A percentile compares a stretch with the other conserved stretches of the same genome.
These are phyloP conservation scores for Thalassiosira ordinaria DNA, from an alignment of 352 stramenopile species.

Conservation along the genomic window DNA sequence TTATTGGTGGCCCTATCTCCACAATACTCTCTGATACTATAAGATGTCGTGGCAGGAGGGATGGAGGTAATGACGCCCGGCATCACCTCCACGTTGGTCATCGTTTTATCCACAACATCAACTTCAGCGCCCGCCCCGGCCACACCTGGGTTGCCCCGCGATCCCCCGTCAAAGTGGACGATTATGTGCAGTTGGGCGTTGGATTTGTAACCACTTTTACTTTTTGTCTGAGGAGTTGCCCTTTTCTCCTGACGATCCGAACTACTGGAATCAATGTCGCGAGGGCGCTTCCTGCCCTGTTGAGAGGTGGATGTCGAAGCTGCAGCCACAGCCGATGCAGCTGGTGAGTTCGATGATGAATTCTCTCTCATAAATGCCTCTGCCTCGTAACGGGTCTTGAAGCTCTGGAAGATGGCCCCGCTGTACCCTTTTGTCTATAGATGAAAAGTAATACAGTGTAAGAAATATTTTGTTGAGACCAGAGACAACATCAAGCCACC, in stretches of 20 bases:
- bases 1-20: slow-evolving; percentile 71
- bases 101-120: slow-evolving; percentile 16
- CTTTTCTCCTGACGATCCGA: no score
- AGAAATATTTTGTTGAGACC: no score
- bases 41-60: slow-evolving; percentile 16
- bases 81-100: no score
- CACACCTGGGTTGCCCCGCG: slow-evolving; percentile 71
- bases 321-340: background rate
- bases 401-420: slow-evolving; percentile 66
- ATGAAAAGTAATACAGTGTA: no score
- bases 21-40: slow-evolving; percentile 46
- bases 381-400: slow-evolving; percentile 52
- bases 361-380: slow-evolving; percentile 28
- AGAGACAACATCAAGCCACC: slow-evolving; percentile 1
- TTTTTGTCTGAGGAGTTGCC: slow-evolving; percentile 17
- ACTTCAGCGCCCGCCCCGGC: slow-evolving; percentile 67
- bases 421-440: slow-evolving; percentile 52
- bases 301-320: background rate
- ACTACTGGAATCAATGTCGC: no score
- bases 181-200: slow-evolving; percentile 36
- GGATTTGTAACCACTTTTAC: slow-evolving; percentile 2
- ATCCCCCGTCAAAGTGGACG: slow-evolving; percentile 77
- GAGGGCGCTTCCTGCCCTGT: slow-evolving; percentile 21
- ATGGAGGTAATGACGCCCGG: no score
- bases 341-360: background rate